These are phyloP conservation scores for Leccinum subtestaceum DNA, from an alignment of 768 basidiomycete genomes.

Conservation along the genomic window DNA sequence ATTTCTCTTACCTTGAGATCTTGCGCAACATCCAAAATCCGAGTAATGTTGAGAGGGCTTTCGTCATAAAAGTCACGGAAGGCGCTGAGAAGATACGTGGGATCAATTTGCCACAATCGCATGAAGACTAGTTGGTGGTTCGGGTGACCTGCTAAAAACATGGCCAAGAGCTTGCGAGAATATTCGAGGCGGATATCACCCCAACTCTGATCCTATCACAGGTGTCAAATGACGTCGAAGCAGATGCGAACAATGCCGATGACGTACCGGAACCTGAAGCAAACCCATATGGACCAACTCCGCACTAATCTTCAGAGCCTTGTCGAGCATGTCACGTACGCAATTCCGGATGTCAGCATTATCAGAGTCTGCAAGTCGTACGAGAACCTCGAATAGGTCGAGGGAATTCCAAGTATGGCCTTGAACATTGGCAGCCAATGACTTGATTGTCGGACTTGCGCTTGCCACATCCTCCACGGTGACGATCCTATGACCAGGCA, in stretches of 20 bases:
- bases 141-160: conserved; percentile 91
- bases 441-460: conserved; percentile 89
- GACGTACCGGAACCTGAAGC: conserved; percentile 82
- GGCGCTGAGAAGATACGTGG: conserved; percentile 79
- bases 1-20: conserved; percentile 73
- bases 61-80: conserved; percentile 92
- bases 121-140: conserved; percentile 97
- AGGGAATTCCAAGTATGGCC: conserved; percentile 93
- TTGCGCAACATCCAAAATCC: conserved; percentile 93
- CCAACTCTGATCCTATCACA: conserved; percentile 70
- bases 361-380: conserved; percentile 74
- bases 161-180: conserved; percentile 75
- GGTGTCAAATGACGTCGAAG: background rate
- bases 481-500: conserved; percentile 81
- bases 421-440: conserved; percentile 86
- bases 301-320: conserved; percentile 89
- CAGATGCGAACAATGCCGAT: conserved; percentile 30
- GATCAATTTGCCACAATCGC: conserved; percentile 91
- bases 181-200: conserved; percentile 87
- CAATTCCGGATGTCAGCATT: conserved; percentile 66
- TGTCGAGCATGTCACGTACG: conserved; percentile 90
- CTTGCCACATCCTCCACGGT: conserved; percentile 84
- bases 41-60: conserved; percentile 87
- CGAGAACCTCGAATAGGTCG: conserved; percentile 84
- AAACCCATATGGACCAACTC: conserved; percentile 94